Evolutionary conservation across 2,329 filamentous ascomycete genomes (phyloP).

Genomic region (Alternaria atra): DNA sequence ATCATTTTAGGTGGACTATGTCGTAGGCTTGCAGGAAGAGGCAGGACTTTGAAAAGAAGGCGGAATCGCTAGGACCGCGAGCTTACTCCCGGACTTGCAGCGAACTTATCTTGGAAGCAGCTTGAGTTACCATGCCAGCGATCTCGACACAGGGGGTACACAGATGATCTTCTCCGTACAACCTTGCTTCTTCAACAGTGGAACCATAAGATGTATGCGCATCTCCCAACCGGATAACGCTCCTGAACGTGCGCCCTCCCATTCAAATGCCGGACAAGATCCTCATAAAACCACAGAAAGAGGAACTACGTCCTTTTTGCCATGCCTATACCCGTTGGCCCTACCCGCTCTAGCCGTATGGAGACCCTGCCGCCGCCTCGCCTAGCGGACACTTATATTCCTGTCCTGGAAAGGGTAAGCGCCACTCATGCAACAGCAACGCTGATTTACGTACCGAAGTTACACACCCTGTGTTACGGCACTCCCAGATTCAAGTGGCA

Average conservation of each 20-base stretch:
- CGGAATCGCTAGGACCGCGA: slow-evolving; percentile 3
- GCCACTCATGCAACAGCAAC: background rate
- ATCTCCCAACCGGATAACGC: background rate
- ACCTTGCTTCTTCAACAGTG: slow-evolving; percentile 16
- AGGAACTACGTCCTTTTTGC: background rate
- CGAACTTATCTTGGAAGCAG: slow-evolving; percentile 19
- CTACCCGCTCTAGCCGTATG: background rate
- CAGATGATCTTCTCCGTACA: slow-evolving; percentile 1
- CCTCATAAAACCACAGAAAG: background rate
- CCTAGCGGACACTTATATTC: slow-evolving; percentile 1
- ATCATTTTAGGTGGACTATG: slow-evolving; percentile 4
- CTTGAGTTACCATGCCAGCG: slow-evolving; percentile 7
- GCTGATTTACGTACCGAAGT: slow-evolving; percentile 7
- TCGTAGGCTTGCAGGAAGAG: background rate
- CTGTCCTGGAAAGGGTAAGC: background rate
- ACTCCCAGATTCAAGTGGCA: background rate
- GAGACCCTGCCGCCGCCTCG: background rate
- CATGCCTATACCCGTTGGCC: background rate
- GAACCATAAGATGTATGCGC: slow-evolving; percentile 12
- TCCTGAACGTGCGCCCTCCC: background rate
- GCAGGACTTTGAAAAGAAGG: background rate
- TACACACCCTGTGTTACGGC: background rate
- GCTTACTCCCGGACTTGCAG: background rate
- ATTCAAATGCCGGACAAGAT: background rate
- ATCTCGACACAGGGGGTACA: slow-evolving; percentile 7